phyloP scores from a whole-genome alignment of 768 basidiomycete species.

The Chalciporus pseudorubinellus region DNA sequence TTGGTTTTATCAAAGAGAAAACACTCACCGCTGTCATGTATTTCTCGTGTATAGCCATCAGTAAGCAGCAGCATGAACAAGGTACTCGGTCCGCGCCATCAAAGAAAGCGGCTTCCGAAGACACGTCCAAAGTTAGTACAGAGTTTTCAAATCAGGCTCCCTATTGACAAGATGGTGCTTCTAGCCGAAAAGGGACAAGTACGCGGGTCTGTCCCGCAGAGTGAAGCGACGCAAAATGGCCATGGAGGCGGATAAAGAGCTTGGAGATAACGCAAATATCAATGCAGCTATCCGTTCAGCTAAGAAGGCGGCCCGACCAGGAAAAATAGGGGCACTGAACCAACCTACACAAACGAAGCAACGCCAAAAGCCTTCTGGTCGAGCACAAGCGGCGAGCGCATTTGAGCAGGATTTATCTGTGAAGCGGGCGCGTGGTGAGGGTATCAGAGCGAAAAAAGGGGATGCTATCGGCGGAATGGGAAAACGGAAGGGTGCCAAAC shows the following conservation, averaged over 20 bases:
- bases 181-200: conserved; percentile 75
- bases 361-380: conserved; percentile 31
- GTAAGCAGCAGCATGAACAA: conserved; percentile 72
- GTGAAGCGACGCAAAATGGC: conserved; percentile 87
- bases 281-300: conserved; percentile 81
- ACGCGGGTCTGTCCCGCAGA: conserved; percentile 81
- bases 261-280: conserved; percentile 51
- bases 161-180: conserved; percentile 5
- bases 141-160: background rate
- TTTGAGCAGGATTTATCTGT: conserved; percentile 64
- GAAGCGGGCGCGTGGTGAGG: conserved; percentile 46
- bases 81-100: conserved; percentile 43
- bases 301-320: conserved; percentile 73
- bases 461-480: conserved; percentile 52
- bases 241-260: conserved; percentile 71
- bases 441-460: conserved; percentile 62
- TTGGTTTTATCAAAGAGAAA: background rate
- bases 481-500: conserved; percentile 46
- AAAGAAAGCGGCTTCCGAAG: conserved; percentile 31
- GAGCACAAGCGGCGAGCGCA: conserved; percentile 33
- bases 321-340: conserved; percentile 66
- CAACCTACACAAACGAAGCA: conserved; percentile 36
- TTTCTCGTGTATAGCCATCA: conserved; percentile 48
- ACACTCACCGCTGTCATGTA: conserved; percentile 1
- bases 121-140: conserved; percentile 41